Percentiles rank a stretch among this genome's conserved stretches.
Conservation (phyloP, 2,329 filamentous ascomycete species). For the Triangularia verruculosa region DNA sequence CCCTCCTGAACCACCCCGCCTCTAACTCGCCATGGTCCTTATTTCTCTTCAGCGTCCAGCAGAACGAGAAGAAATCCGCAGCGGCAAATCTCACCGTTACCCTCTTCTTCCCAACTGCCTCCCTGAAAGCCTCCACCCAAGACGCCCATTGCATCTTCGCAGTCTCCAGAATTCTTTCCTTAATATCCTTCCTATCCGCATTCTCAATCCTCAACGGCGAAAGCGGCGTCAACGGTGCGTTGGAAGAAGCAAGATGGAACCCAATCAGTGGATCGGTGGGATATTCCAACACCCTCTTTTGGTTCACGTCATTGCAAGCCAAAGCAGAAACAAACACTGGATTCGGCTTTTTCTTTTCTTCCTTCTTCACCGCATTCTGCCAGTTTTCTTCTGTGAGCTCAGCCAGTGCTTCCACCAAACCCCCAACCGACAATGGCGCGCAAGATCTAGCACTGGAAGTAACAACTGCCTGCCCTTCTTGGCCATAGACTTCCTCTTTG, state of each 20-base stretch:
- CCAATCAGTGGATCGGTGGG: constrained; percentile 49
- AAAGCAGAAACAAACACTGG: constrained; percentile 44
- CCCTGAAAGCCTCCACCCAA: constrained; percentile 44
- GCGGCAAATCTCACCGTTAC: constrained; percentile 45
- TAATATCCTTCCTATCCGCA: background rate
- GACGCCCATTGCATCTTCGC: constrained; percentile 45
- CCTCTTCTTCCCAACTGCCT: constrained; percentile 15
- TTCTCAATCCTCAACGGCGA: constrained; percentile 38
- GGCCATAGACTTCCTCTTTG: constrained; percentile 1
- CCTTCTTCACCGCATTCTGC: constrained; percentile 6
- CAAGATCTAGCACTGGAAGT: constrained; percentile 7
- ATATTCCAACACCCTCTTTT: constrained; percentile 37
- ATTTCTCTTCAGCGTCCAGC: constrained; percentile 48
- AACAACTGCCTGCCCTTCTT: background rate
- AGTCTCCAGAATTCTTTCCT: constrained; percentile 29
- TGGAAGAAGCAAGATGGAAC: constrained; percentile 55
- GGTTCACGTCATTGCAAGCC: background rate
- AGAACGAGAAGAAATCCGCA: constrained; percentile 51
- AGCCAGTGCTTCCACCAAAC: constrained; percentile 6
- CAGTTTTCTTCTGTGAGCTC: constrained; percentile 13
- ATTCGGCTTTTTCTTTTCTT: constrained; percentile 32
- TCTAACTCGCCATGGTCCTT: constrained; percentile 30
- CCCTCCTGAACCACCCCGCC: constrained; percentile 43
- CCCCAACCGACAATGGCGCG: constrained; percentile 7
- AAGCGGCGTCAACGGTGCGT: constrained; percentile 35